Evolutionary conservation across 768 basidiomycete genomes (phyloP).

Genomic region (Macrocybe gigantea): DNA sequence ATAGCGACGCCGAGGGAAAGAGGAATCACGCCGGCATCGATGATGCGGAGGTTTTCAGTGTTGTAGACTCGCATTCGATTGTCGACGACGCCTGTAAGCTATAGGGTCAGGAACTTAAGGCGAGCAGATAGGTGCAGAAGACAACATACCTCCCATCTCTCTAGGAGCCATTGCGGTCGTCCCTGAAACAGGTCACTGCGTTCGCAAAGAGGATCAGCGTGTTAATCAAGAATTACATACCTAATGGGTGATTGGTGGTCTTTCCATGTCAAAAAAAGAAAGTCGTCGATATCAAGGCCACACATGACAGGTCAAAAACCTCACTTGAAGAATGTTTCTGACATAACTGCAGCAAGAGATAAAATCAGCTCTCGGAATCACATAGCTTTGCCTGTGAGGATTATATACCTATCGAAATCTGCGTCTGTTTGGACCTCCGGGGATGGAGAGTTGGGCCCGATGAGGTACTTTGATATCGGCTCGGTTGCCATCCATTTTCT

Average conservation of each 20-base stretch:
- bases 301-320: too few relatives aligned
- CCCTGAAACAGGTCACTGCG: not conserved
- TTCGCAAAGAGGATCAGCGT: not conserved
- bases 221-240: not conserved
- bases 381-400: not conserved
- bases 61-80: constrained; percentile 1
- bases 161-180: constrained; percentile 5
- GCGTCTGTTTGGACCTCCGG: not conserved
- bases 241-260: not conserved
- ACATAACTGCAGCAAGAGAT: too few relatives aligned
- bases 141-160: not conserved
- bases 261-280: not conserved
- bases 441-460: not conserved
- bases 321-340: too few relatives aligned
- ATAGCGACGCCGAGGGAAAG: constrained; percentile 3
- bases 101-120: not conserved
- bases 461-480: not conserved
- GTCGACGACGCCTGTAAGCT: constrained; percentile 1
- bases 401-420: not conserved
- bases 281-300: too few relatives aligned
- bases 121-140: not conserved
- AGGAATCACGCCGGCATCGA: constrained; percentile 6
- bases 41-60: constrained; percentile 1
- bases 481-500: not conserved
- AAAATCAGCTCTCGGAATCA: too few relatives aligned